These are phyloP conservation scores for Schoenoplectus triqueter DNA, from an alignment of 202 grass and related monocot species.

Conservation along the genomic window DNA sequence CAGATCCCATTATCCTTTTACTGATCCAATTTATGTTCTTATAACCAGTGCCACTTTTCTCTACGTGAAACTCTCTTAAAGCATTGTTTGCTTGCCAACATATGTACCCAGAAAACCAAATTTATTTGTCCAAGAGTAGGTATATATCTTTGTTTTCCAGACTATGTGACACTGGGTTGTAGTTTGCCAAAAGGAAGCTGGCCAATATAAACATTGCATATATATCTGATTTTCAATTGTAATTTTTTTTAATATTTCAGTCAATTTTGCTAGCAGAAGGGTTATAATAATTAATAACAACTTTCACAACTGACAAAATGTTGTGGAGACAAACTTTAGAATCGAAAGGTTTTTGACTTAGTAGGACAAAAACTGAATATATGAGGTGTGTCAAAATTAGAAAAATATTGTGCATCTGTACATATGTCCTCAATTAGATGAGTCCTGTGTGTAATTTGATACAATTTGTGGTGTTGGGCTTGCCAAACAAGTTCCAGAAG, in stretches of 20 bases:
- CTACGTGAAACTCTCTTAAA: background rate
- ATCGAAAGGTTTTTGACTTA: no score
- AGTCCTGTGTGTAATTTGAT: background rate
- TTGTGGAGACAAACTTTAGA: no score
- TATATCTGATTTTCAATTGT: background rate
- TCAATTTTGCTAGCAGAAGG: background rate
- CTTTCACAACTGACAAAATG: background rate
- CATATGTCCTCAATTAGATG: background rate
- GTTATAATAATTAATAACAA: background rate
- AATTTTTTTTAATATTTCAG: no score
- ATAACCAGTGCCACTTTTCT: background rate
- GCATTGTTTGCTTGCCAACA: background rate
- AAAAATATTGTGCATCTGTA: background rate
- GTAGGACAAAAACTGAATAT: no score
- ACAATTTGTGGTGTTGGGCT: background rate
- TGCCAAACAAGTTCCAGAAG: background rate
- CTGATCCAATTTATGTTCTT: conserved; percentile 21
- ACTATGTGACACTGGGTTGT: background rate
- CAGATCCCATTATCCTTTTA: background rate
- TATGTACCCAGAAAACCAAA: background rate
- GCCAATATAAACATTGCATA: background rate
- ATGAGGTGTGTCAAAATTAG: background rate
- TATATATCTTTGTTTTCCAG: background rate
- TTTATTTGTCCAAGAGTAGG: background rate
- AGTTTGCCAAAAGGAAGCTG: background rate